A percentile compares a stretch with the other conserved stretches of the same genome.
Conservation (phyloP, 768 basidiomycete species). For the Lactarius tabidus region DNA sequence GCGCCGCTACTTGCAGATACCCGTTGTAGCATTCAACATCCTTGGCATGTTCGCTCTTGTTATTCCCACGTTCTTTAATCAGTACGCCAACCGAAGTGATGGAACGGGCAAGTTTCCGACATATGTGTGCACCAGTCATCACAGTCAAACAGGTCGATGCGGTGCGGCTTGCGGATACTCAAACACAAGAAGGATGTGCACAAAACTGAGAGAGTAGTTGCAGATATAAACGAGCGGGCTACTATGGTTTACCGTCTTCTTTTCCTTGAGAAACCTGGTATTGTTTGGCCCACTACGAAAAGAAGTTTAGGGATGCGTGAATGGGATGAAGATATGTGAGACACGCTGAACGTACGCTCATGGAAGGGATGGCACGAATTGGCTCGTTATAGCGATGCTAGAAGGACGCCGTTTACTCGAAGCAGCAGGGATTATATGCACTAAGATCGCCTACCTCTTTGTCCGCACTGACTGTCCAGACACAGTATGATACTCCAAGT, state of each 20-base stretch:
- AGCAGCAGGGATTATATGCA: too few relatives aligned
- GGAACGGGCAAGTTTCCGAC: background rate
- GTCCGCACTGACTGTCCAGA: constrained; percentile 71
- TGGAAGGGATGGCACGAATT: constrained; percentile 24
- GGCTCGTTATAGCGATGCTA: constrained; percentile 25
- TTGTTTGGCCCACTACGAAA: constrained; percentile 24
- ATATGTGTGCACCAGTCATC: background rate
- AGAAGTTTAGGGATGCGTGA: background rate
- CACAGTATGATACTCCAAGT: constrained; percentile 55
- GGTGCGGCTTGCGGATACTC: background rate
- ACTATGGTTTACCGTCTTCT: constrained; percentile 21
- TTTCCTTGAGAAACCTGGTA: constrained; percentile 16
- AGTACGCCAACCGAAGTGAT: background rate
- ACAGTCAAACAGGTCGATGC: background rate
- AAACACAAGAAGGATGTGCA: background rate
- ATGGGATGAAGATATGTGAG: background rate
- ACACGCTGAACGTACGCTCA: constrained; percentile 20
- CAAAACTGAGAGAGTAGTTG: background rate
- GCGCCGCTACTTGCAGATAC: background rate
- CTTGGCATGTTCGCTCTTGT: background rate
- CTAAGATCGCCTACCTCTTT: constrained; percentile 60
- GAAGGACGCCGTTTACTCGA: background rate
- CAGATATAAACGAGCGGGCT: background rate
- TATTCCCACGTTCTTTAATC: background rate
- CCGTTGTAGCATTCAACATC: background rate